Conservation (phyloP, 192 early-diverging fungal genomes). For the Backusella luteola region DNA sequence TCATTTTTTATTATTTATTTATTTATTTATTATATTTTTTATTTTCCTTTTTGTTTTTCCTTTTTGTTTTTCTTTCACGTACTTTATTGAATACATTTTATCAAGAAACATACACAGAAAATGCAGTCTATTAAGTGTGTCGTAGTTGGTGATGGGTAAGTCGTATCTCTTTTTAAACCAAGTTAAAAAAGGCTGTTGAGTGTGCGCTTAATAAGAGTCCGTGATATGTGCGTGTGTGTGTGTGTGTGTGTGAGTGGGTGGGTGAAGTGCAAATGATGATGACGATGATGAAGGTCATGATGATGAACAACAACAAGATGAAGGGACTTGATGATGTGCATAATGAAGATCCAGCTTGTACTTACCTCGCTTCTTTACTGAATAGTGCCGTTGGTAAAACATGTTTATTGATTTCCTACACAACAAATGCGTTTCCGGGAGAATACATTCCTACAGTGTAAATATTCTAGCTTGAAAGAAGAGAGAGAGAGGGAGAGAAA, state of each 20-base stretch:
- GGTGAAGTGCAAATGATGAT: background rate
- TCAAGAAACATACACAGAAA: background rate
- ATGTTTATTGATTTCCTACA: constrained; percentile 96
- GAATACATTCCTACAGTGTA: constrained; percentile 99
- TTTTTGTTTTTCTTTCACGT: background rate
- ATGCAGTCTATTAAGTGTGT: constrained; percentile 37
- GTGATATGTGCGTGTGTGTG: background rate
- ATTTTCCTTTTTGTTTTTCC: background rate
- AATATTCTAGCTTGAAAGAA: background rate
- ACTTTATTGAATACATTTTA: background rate
- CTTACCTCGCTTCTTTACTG: background rate
- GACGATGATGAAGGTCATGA: background rate
- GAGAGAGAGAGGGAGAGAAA: background rate
- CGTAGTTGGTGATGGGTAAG: constrained; percentile 36
- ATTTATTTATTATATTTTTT: background rate
- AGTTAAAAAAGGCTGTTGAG: background rate
- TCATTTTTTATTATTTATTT: constrained; percentile 7
- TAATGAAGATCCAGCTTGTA: too few relatives aligned
- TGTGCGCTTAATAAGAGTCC: background rate
- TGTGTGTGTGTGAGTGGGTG: background rate
- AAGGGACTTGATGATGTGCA: too few relatives aligned
- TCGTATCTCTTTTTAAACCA: background rate
- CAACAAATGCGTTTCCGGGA: constrained; percentile 99
- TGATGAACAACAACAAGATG: too few relatives aligned
- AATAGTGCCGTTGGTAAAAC: constrained; percentile 90